Base-by-base conservation (phyloP, 805 yeast species). In the Wickerhamiella hasegawae region DNA sequence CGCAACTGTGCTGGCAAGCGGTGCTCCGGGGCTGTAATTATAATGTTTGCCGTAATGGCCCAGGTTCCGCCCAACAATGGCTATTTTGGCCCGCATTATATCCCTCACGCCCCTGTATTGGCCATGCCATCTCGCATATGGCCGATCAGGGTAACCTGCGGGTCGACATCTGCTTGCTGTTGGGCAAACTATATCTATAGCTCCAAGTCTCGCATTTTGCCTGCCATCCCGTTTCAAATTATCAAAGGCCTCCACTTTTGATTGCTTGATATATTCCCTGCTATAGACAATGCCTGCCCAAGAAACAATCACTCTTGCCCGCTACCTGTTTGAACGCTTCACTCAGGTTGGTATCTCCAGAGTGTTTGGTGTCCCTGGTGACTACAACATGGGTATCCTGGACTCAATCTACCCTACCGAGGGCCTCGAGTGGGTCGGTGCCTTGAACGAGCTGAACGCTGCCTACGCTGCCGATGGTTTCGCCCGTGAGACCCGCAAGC, bases 401-500 rank as follows among this genome's bases (percentile, higher is more conserved):
- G 67, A 62, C 48, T 52, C 49, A 42, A 45, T 62, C 39, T 46
- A 48, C 45, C 44, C 46, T 19, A 57, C 53, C 30, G 60, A 66
- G 4, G 62, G 60, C 8, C 52, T 77, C 45, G 58, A 70, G 35
- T 83, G 92, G 81, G 63, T 80, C 32, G 94, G 94, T 18, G 71
- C 73, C 40, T 81, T 94, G 60, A 84, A 84, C 51, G 96, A 84
- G 59, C 65, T 84, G 43, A 85, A 84, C 51, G 76, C 90, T 3
- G 90, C 92, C 6, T 84, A 85, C 52, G 74, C 90, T 4, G 85
- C 87, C 5, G 95, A 85, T 54, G 96, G 95, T 4, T 85, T 81
- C 49, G 72, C 90, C 15, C 67, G 87, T 41, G 61, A 62, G 29
- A 64, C 74, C 20, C 62, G 65, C 33, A 66, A 70, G n/a, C 67